Evolutionary conservation across 176 grass and related monocot genomes (phyloP).

Genomic region (Chrysopogon serrulatus): DNA sequence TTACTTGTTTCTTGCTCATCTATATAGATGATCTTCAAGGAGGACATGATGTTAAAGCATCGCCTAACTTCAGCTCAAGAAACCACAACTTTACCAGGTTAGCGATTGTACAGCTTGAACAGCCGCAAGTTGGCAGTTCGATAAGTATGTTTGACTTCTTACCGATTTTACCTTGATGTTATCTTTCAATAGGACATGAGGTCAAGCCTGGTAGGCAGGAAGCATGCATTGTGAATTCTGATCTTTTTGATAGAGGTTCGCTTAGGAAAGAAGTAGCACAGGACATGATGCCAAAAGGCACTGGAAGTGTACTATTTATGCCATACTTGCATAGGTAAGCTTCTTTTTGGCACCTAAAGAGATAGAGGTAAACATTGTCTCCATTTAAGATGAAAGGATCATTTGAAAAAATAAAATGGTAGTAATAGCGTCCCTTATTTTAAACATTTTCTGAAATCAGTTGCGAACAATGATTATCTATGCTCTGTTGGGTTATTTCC

Average conservation of each 20-base stretch:
- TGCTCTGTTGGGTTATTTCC: not conserved
- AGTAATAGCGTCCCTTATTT: not conserved
- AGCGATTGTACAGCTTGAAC: not conserved
- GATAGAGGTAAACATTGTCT: not conserved
- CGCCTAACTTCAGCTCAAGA: conserved; percentile 34
- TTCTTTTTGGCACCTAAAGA: not conserved
- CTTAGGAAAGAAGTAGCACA: conserved; percentile 30
- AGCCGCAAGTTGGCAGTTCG: not conserved
- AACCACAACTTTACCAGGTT: conserved; percentile 40
- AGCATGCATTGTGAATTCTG: conserved; percentile 20
- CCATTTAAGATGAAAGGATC: not conserved
- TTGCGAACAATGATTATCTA: not conserved
- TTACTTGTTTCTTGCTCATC: not conserved
- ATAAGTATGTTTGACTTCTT: not conserved
- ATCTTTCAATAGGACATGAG: conserved; percentile 38
- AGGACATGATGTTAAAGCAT: conserved; percentile 43
- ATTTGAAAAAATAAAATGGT: not conserved
- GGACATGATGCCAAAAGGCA: conserved; percentile 31
- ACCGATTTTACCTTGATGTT: not conserved
- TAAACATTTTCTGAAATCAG: not conserved
- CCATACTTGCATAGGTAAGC: conserved; percentile 49
- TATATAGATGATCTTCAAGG: conserved; percentile 55
- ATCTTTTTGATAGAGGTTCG: conserved; percentile 19
- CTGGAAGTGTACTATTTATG: conserved; percentile 22
- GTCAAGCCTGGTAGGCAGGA: conserved; percentile 33